phyloP scores from a whole-genome alignment of 345 rosid species.

The Ceriops decandra region DNA sequence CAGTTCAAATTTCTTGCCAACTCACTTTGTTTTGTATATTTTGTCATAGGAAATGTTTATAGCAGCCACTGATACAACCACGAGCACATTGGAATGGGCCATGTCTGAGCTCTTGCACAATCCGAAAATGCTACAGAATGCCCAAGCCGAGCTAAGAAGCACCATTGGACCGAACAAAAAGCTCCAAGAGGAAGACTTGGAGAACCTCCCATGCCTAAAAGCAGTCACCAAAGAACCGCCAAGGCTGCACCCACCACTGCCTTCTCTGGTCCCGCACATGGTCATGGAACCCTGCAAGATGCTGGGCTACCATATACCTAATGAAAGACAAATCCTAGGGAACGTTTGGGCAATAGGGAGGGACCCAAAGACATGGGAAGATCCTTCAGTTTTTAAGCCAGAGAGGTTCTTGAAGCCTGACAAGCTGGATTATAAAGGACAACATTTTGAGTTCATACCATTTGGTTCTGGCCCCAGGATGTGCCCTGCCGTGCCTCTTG shows the following conservation, averaged over 20 bases:
- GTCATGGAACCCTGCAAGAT: conserved; percentile 61
- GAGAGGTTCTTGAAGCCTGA: conserved; percentile 55
- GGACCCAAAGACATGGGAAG: conserved; percentile 58
- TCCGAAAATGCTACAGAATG: conserved; percentile 38
- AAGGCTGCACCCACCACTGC: conserved; percentile 75
- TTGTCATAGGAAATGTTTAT: conserved; percentile 60
- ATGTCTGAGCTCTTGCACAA: conserved; percentile 70
- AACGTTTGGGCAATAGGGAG: conserved; percentile 66
- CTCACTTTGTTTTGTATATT: too few species aligned
- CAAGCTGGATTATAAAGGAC: conserved; percentile 54
- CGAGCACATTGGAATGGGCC: conserved; percentile 90
- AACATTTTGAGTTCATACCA: conserved; percentile 62
- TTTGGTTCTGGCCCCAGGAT: conserved; percentile 84
- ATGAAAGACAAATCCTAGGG: conserved; percentile 68
- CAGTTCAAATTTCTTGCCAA: too few species aligned
- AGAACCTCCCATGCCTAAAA: conserved; percentile 56
- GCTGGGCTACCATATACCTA: conserved; percentile 50
- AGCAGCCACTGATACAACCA: conserved; percentile 86
- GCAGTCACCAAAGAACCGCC: conserved; percentile 75
- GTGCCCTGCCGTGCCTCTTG: conserved; percentile 78
- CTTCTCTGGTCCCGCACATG: conserved; percentile 78
- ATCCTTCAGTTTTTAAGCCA: conserved; percentile 52
- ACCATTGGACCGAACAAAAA: conserved; percentile 29
- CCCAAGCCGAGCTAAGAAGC: conserved; percentile 54
- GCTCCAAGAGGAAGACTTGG: conserved; percentile 52